Evolutionary conservation across 2,329 filamentous ascomycete species (phyloP).

Genomic region (Bipolaris sorokiniana): DNA sequence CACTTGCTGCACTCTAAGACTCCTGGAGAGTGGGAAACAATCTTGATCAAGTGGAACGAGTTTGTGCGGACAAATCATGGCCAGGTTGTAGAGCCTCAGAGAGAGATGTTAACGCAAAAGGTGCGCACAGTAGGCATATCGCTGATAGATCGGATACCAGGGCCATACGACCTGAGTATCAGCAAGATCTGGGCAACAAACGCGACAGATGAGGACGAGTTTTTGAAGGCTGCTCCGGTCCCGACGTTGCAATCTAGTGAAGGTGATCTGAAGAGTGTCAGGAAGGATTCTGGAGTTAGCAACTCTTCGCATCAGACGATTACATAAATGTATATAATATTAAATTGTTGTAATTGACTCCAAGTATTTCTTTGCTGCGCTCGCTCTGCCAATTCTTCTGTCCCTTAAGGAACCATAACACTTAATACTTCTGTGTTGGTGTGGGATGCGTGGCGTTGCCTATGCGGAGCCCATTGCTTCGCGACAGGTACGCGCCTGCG

Average conservation of each 20-base stretch:
- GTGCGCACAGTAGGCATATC: constrained; percentile 86
- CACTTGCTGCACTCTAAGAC: constrained; percentile 82
- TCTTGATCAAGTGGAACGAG: constrained; percentile 87
- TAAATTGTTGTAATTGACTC: not conserved
- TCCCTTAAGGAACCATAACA: not conserved
- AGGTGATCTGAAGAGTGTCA: constrained; percentile 26
- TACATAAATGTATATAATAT: constrained; percentile 16
- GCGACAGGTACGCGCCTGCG: constrained; percentile 25
- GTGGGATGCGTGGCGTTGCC: not conserved
- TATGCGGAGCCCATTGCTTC: constrained; percentile 17
- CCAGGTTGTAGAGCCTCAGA: constrained; percentile 89
- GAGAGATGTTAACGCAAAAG: constrained; percentile 84
- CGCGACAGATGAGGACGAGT: constrained; percentile 50
- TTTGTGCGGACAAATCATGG: constrained; percentile 96
- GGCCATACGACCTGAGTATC: constrained; percentile 85
- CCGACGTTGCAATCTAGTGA: constrained; percentile 28
- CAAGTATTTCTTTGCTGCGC: not conserved
- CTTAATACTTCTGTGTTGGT: not conserved
- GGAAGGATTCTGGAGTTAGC: constrained; percentile 22
- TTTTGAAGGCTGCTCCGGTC: constrained; percentile 32
- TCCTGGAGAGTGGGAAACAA: constrained; percentile 90
- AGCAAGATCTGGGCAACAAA: constrained; percentile 93
- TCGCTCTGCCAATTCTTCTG: not conserved
- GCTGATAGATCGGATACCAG: constrained; percentile 85
- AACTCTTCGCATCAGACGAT: constrained; percentile 16